Conservation (phyloP, 2,329 filamentous ascomycete species). For the Fusarium dimerum region DNA sequence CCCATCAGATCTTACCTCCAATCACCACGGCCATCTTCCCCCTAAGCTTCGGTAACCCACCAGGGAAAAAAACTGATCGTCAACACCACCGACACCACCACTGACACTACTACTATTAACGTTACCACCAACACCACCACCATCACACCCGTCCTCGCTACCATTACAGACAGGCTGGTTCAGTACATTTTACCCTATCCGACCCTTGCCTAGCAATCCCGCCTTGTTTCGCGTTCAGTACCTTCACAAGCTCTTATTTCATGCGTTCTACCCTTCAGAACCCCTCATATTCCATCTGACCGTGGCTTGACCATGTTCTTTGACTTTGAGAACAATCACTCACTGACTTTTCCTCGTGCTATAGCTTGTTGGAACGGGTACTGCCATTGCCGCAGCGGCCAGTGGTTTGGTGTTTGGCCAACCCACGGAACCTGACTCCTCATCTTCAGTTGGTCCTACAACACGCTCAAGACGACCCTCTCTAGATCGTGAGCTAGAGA, state of each 20-base stretch:
- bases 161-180: slow-evolving; percentile 13
- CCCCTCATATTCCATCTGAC: slow-evolving; percentile 20
- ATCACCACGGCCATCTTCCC: not conserved
- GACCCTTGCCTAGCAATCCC: slow-evolving; percentile 6
- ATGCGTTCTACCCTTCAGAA: slow-evolving; percentile 13
- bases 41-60: not conserved
- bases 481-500: slow-evolving; percentile 37
- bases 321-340: slow-evolving; percentile 22
- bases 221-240: not conserved
- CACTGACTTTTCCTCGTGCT: slow-evolving; percentile 20
- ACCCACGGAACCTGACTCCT: slow-evolving; percentile 42
- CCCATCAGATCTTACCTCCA: not conserved
- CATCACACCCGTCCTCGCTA: not conserved
- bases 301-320: slow-evolving; percentile 19
- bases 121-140: slow-evolving; percentile 21
- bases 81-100: slow-evolving; percentile 16
- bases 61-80: slow-evolving; percentile 7
- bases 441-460: slow-evolving; percentile 28
- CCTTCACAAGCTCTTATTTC: too few species aligned
- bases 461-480: slow-evolving; percentile 33
- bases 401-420: slow-evolving; percentile 62
- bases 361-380: slow-evolving; percentile 63
- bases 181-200: slow-evolving; percentile 28
- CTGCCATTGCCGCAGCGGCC: slow-evolving; percentile 61
- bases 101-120: slow-evolving; percentile 21